Evolutionary conservation across 371 early-diverging fungal genomes (phyloP).

Genomic region (Mucor indicus): DNA sequence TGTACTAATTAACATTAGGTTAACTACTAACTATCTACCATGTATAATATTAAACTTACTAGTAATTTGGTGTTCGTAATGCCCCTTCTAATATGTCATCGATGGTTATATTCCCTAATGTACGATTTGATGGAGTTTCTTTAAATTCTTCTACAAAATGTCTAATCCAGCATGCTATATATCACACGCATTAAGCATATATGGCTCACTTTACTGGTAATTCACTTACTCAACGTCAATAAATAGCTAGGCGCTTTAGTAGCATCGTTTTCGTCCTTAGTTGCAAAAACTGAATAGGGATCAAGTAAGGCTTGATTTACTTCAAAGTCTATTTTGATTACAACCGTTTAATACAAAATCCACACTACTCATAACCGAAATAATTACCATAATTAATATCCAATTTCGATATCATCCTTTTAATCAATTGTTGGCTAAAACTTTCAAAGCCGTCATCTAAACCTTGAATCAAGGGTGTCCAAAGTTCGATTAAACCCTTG

Average conservation of each 20-base stretch:
- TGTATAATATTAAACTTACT: slow-evolving; percentile 21
- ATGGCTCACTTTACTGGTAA: background rate
- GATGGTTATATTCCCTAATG: slow-evolving; percentile 19
- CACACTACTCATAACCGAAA: too few relatives aligned
- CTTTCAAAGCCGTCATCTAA: slow-evolving; percentile 24
- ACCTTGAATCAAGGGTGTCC: slow-evolving; percentile 39
- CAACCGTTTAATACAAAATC: background rate
- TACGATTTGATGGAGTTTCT: slow-evolving; percentile 1
- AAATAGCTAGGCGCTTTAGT: slow-evolving; percentile 33
- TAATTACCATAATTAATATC: slow-evolving; percentile 27
- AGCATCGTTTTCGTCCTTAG: slow-evolving; percentile 9
- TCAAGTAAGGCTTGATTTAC: slow-evolving; percentile 20
- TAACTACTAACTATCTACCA: background rate
- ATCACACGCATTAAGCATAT: background rate
- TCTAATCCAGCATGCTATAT: slow-evolving; percentile 40
- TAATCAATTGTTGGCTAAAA: slow-evolving; percentile 29
- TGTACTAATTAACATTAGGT: slow-evolving; percentile 19
- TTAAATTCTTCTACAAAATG: slow-evolving; percentile 25
- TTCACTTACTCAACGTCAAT: slow-evolving; percentile 32
- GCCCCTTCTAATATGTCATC: slow-evolving; percentile 38
- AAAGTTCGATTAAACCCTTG: slow-evolving; percentile 33
- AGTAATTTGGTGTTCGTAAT: slow-evolving; percentile 33
- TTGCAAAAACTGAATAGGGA: slow-evolving; percentile 24
- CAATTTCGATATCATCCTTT: slow-evolving; percentile 28
- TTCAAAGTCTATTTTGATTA: slow-evolving; percentile 12